Conservation (phyloP, 257 asterid genomes). For the Rauvolfia tetraphylla region DNA sequence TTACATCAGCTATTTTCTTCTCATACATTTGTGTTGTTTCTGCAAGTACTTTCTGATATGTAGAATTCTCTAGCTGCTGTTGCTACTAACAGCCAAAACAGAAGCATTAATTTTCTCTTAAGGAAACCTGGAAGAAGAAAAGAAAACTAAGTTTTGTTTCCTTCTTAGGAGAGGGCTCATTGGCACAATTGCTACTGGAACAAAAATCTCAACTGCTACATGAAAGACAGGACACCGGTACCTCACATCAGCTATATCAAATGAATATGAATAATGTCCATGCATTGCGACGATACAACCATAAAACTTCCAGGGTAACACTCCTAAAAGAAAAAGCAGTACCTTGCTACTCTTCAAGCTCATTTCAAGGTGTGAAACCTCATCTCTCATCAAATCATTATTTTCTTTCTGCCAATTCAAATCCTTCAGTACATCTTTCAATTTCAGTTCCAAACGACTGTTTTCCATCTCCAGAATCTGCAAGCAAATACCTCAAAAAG, state of each 20-base stretch:
- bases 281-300: not conserved
- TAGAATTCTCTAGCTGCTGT: constrained; percentile 63
- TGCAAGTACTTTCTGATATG: constrained; percentile 60
- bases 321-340: constrained; percentile 1
- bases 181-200: not conserved
- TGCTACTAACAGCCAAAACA: constrained; percentile 74
- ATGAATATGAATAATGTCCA: not conserved
- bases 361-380: constrained; percentile 23
- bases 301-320: not conserved
- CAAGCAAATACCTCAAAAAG: constrained; percentile 1
- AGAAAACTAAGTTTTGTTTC: not conserved
- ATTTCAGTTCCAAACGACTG: constrained; percentile 19
- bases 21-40: constrained; percentile 80
- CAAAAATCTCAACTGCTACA: not conserved
- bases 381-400: constrained; percentile 24
- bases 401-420: constrained; percentile 22
- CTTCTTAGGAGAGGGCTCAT: not conserved
- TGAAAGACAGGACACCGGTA: not conserved
- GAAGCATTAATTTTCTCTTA: constrained; percentile 27
- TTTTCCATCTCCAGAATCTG: constrained; percentile 35
- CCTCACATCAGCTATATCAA: not conserved
- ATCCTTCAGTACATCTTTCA: constrained; percentile 19
- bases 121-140: not conserved
- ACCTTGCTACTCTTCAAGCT: constrained; percentile 27
- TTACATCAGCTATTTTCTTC: constrained; percentile 65